A percentile compares a stretch with the other conserved stretches of the same genome.
These are phyloP conservation scores for Immersiporthe knoxdaviesiana DNA, from an alignment of 2,329 filamentous ascomycete species.

Conservation along the genomic window DNA sequence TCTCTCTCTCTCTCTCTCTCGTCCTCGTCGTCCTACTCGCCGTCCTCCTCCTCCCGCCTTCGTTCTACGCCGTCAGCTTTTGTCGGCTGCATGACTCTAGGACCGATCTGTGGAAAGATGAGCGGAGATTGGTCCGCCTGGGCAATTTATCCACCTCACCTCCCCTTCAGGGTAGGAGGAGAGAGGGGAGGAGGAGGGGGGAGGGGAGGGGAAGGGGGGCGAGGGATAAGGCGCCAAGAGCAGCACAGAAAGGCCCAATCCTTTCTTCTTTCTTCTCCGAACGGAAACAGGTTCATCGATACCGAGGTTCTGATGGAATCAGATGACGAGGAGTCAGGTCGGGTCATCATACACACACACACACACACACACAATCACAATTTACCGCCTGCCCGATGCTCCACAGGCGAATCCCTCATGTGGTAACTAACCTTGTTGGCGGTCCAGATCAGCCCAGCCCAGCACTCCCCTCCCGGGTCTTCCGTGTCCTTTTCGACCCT, in stretches of 20 bases:
- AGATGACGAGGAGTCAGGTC: constrained; percentile 9
- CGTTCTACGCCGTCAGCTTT: constrained; percentile 2
- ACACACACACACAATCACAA: not conserved
- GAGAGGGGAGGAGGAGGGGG: not conserved
- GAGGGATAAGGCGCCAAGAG: not conserved
- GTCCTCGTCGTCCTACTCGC: not conserved
- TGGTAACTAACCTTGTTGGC: constrained; percentile 23
- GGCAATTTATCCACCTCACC: not conserved
- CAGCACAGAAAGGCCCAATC: not conserved
- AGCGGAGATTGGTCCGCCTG: constrained; percentile 14
- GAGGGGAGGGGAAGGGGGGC: too few species aligned
- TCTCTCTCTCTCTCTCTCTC: too few species aligned
- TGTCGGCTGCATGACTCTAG: not conserved
- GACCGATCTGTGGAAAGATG: not conserved
- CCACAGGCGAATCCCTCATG: constrained; percentile 18
- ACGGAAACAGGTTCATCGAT: not conserved
- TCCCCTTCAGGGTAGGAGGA: not conserved
- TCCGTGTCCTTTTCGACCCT: constrained; percentile 15
- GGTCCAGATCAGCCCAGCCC: not conserved
- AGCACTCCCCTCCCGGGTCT: constrained; percentile 20
- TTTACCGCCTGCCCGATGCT: not conserved
- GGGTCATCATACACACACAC: not conserved
- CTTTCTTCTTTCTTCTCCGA: constrained; percentile 5
- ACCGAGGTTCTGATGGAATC: constrained; percentile 4
- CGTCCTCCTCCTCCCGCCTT: not conserved